Conservation (phyloP, 805 yeast genomes). For the Yarrowia hollandica region DNA sequence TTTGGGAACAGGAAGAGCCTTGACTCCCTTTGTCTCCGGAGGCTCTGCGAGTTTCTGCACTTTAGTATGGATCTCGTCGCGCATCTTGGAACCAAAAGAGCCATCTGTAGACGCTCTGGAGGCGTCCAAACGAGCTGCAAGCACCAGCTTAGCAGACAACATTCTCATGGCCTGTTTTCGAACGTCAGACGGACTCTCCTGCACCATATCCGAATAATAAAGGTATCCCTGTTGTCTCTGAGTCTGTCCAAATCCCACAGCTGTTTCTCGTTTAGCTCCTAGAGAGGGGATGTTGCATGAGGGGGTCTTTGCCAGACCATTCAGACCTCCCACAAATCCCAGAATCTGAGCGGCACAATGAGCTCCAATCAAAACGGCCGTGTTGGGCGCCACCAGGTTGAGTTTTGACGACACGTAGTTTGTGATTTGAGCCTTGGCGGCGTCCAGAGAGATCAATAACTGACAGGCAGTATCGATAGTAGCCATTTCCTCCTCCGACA, state of each 20-base stretch:
- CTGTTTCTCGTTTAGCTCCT: constrained; percentile 53
- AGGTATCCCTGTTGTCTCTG: constrained; percentile 66
- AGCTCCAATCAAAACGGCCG: constrained; percentile 70
- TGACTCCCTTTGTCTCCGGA: constrained; percentile 61
- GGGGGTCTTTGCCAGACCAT: constrained; percentile 65
- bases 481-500: constrained; percentile 9
- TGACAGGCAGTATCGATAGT: constrained; percentile 49
- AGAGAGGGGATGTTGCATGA: constrained; percentile 81
- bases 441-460: constrained; percentile 49
- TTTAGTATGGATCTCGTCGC: constrained; percentile 58
- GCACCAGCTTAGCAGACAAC: constrained; percentile 70
- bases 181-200: constrained; percentile 56
- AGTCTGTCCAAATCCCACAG: constrained; percentile 46
- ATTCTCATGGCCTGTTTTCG: constrained; percentile 74
- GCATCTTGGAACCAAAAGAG: constrained; percentile 57
- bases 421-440: constrained; percentile 48
- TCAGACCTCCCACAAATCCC: constrained; percentile 66
- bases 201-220: constrained; percentile 60
- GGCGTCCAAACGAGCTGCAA: constrained; percentile 82
- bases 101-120: constrained; percentile 50
- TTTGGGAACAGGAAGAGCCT: constrained; percentile 72
- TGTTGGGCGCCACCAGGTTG: constrained; percentile 72
- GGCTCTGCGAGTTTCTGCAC: constrained; percentile 74
- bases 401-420: constrained; percentile 58
- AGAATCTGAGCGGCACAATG: constrained; percentile 71